Conservation (phyloP, 2,329 filamentous ascomycete genomes). For the Aspergillus aculeatus region DNA sequence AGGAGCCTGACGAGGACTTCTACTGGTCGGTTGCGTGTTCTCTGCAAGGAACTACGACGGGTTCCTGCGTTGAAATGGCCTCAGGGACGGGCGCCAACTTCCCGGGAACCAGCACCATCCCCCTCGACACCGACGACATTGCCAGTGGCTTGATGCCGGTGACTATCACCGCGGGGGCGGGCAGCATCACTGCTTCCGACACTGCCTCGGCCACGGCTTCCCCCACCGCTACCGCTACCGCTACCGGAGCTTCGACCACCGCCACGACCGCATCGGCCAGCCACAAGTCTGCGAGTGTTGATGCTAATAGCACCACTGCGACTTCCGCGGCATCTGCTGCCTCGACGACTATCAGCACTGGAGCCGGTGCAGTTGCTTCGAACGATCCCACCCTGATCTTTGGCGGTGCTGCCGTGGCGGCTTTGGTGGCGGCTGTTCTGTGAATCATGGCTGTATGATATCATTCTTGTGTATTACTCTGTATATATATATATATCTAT, state of each 20-base stretch:
- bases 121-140: slow-evolving; percentile 12
- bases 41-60: slow-evolving; percentile 18
- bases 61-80: slow-evolving; percentile 16
- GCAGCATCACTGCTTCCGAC: background rate
- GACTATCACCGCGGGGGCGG: slow-evolving; percentile 22
- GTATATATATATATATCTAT: background rate
- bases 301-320: background rate
- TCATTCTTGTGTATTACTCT: background rate
- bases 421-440: background rate
- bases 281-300: background rate
- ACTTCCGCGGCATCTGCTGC: background rate
- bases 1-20: slow-evolving; percentile 9
- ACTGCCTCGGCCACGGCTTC: background rate
- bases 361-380: slow-evolving; percentile 4
- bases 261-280: background rate
- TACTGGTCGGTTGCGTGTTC: slow-evolving; percentile 19
- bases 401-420: slow-evolving; percentile 8
- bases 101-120: slow-evolving; percentile 13
- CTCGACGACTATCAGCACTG: slow-evolving; percentile 6
- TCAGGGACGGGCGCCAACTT: slow-evolving; percentile 18
- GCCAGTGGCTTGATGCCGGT: slow-evolving; percentile 15
- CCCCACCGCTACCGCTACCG: background rate
- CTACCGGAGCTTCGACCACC: background rate
- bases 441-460: background rate
- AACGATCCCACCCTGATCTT: slow-evolving; percentile 7